These are phyloP conservation scores for Colletotrichum sp. DNA, from an alignment of 2,329 filamentous ascomycete genomes.

Conservation along the genomic window DNA sequence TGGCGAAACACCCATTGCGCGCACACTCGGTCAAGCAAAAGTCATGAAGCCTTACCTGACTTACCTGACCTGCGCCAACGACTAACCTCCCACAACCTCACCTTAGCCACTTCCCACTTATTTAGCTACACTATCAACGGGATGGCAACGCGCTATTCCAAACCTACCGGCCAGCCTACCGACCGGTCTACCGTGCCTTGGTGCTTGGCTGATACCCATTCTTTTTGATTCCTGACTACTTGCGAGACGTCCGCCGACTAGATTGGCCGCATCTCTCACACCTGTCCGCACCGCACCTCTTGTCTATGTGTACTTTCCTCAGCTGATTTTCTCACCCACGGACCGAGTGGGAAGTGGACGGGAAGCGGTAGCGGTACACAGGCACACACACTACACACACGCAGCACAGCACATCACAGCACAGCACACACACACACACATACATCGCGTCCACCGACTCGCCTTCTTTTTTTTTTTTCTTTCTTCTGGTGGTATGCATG, in stretches of 20 bases:
- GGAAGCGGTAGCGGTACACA: not conserved
- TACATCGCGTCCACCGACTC: not conserved
- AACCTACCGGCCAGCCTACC: not conserved
- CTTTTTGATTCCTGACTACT: not conserved
- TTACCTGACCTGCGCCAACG: not conserved
- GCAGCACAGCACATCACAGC: not conserved
- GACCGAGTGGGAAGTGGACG: not conserved
- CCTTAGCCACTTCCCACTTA: not conserved
- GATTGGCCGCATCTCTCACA: not conserved
- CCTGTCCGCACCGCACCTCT: not conserved
- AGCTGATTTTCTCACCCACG: not conserved
- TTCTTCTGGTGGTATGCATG: not conserved
- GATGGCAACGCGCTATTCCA: constrained; percentile 11
- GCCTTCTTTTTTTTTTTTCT: not conserved
- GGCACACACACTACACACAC: not conserved
- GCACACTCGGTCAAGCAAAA: not conserved
- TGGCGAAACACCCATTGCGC: constrained; percentile 8
- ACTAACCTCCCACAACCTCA: not conserved
- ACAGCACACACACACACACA: not conserved
- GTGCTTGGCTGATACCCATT: not conserved
- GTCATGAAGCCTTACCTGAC: not conserved
- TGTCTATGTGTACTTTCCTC: not conserved
- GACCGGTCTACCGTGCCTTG: not conserved
- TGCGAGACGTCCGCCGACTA: not conserved
- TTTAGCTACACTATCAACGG: constrained; percentile 11